Conservation (phyloP, 2,329 filamentous ascomycete species). For the Penicillium concentricum region DNA sequence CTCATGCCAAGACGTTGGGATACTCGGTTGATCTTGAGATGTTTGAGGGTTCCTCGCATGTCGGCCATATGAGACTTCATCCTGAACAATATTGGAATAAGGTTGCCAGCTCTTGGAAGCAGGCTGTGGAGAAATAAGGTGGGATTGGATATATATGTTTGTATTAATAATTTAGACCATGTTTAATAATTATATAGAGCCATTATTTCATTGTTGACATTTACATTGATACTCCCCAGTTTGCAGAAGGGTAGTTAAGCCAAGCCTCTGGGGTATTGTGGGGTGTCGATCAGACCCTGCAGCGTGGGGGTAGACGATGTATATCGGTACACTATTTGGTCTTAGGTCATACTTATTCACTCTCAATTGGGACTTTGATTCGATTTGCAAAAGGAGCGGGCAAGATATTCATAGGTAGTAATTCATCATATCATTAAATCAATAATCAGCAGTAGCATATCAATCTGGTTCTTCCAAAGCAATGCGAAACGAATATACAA, state of each 20-base stretch:
- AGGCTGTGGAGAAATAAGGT: constrained; percentile 7
- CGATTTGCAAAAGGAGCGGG: too few relatives aligned
- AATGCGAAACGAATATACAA: neutral
- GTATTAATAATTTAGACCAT: neutral
- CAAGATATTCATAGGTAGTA: neutral
- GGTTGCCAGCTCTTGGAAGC: constrained; percentile 19
- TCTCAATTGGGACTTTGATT: too few relatives aligned
- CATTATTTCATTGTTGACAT: neutral
- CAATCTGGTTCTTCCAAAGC: neutral
- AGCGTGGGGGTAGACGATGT: neutral
- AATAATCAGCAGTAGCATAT: neutral
- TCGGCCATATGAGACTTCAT: constrained; percentile 60
- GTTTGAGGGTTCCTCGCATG: constrained; percentile 61
- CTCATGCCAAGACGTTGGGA: constrained; percentile 40
- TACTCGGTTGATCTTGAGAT: constrained; percentile 51
- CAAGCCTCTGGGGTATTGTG: neutral
- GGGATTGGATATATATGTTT: neutral
- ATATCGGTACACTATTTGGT: neutral
- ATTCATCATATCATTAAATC: neutral
- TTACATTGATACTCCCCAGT: neutral
- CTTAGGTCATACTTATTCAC: neutral
- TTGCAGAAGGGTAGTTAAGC: neutral
- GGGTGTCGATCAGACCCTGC: neutral
- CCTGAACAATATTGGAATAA: constrained; percentile 58
- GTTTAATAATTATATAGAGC: neutral